Conservation (phyloP, 345 rosid genomes). For the Eutrema japonicum region DNA sequence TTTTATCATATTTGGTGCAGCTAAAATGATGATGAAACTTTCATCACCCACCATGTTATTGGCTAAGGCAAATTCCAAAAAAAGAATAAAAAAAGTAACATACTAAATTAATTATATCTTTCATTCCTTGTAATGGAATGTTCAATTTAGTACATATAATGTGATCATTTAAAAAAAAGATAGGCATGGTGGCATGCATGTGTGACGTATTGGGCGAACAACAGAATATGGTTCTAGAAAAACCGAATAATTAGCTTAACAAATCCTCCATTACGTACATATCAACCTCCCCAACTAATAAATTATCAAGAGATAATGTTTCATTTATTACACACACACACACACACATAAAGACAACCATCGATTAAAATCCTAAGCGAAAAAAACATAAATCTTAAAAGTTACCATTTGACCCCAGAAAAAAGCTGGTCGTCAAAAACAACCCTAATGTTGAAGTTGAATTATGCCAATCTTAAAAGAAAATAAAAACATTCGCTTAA, state of each 20-base stretch:
- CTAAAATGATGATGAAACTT: slow-evolving; percentile 38
- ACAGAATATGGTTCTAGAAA: slow-evolving; percentile 26
- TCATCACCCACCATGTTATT: slow-evolving; percentile 31
- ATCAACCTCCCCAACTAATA: slow-evolving; percentile 41
- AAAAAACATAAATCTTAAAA: slow-evolving; percentile 20
- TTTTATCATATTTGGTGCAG: slow-evolving; percentile 33
- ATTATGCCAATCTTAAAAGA: slow-evolving; percentile 22
- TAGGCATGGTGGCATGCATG: slow-evolving; percentile 36
- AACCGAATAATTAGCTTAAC: slow-evolving; percentile 40
- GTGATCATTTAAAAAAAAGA: not conserved
- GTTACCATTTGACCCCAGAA: slow-evolving; percentile 36
- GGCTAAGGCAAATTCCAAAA: slow-evolving; percentile 3
- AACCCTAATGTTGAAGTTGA: slow-evolving; percentile 21
- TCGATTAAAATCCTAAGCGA: slow-evolving; percentile 23
- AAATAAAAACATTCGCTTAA: not conserved
- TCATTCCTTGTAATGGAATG: not conserved
- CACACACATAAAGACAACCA: slow-evolving; percentile 8
- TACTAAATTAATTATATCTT: not conserved
- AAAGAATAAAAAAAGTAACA: not conserved
- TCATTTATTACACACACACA: slow-evolving; percentile 29
- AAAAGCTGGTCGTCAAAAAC: slow-evolving; percentile 35
- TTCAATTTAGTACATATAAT: not conserved
- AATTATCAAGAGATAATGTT: slow-evolving; percentile 1
- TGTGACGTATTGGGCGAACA: slow-evolving; percentile 35
- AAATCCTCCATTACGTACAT: slow-evolving; percentile 30